Conservation (phyloP, 306 rosid genomes). For the Cotoneaster glaucophyllus region DNA sequence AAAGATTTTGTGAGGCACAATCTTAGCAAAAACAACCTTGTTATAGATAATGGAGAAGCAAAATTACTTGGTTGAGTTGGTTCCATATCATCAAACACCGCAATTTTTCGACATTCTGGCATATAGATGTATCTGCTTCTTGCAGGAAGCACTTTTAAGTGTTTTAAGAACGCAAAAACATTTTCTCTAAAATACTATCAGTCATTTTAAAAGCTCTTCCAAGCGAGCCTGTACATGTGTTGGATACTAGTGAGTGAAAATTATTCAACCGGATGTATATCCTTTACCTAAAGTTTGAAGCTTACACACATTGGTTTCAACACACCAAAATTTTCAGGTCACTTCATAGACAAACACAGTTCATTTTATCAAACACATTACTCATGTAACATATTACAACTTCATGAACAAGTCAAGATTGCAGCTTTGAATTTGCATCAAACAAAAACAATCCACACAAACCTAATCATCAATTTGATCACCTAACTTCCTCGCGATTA, state of each 20-base stretch:
- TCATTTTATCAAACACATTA: neutral
- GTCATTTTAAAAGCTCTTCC: no score
- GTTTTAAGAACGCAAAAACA: no score
- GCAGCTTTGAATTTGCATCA: neutral
- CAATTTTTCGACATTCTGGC: neutral
- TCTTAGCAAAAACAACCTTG: neutral
- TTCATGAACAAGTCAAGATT: neutral
- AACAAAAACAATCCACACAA: neutral
- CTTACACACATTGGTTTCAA: neutral
- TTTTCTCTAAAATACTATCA: no score
- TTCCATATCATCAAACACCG: neutral
- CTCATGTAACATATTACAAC: neutral
- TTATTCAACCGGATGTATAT: neutral
- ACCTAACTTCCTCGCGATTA: neutral
- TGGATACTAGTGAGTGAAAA: neutral
- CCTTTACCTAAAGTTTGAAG: neutral
- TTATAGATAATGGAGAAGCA: neutral
- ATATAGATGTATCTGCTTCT: no score
- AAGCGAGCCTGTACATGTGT: no score
- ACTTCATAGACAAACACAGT: neutral
- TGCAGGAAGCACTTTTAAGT: no score
- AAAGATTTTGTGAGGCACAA: neutral
- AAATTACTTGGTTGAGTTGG: neutral
- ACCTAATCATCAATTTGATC: neutral
- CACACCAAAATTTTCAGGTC: neutral